These are phyloP conservation scores for Syncephalastrum contaminatum DNA, from an alignment of 371 early-diverging fungal species.

Conservation along the genomic window DNA sequence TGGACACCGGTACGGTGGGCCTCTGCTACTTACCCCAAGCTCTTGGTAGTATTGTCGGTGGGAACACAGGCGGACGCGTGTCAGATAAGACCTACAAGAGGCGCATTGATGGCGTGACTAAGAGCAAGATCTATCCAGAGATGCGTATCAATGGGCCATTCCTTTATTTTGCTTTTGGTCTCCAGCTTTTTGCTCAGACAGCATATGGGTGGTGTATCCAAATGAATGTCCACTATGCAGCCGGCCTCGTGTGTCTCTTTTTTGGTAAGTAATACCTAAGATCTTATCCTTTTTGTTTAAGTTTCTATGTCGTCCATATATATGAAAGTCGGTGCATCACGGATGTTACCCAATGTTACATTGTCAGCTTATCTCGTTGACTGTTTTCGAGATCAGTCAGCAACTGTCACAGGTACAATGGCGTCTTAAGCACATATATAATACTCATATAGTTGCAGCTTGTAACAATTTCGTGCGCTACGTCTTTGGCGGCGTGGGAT, in stretches of 20 bases:
- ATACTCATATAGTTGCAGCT: conserved; percentile 14
- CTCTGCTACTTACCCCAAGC: conserved; percentile 26
- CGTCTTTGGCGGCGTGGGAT: conserved; percentile 36
- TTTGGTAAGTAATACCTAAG: conserved; percentile 29
- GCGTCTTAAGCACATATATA: not conserved
- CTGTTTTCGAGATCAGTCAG: conserved; percentile 34
- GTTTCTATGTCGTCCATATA: not conserved
- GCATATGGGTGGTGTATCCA: conserved; percentile 47
- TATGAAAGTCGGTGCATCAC: conserved; percentile 28
- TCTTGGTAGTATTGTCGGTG: conserved; percentile 34
- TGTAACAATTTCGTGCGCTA: conserved; percentile 45
- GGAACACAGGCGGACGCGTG: conserved; percentile 31
- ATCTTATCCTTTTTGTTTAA: no score
- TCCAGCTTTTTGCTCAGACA: conserved; percentile 20
- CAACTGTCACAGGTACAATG: conserved; percentile 37
- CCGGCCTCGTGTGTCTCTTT: conserved; percentile 35
- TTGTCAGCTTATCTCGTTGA: conserved; percentile 43
- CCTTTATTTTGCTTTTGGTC: conserved; percentile 17
- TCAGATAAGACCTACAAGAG: conserved; percentile 31
- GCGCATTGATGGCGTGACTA: conserved; percentile 17
- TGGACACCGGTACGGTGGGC: conserved; percentile 26
- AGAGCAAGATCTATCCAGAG: conserved; percentile 27
- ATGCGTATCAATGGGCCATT: conserved; percentile 33
- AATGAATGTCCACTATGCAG: conserved; percentile 39
- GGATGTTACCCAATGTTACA: conserved; percentile 33